Evolutionary conservation across 2,329 filamentous ascomycete genomes (phyloP), one percentile per base, ranked within the genome.

Genomic region (Cladosporium velox): DNA sequence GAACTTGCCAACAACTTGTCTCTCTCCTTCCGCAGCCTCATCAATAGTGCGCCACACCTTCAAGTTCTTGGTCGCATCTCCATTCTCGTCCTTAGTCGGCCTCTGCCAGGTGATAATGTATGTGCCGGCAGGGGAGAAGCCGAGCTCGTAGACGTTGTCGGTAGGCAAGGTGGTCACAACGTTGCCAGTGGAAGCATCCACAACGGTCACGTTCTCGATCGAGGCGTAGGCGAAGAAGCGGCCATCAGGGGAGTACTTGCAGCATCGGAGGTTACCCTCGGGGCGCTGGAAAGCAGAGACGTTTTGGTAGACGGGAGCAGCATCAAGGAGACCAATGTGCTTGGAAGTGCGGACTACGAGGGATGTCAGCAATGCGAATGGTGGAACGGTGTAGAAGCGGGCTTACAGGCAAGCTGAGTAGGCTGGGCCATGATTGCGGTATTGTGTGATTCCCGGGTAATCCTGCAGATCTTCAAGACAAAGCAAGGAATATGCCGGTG

Each of bases 81-180:
- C 95, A 67, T 91, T 90, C 76, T 94, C 94, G 75, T 98, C 94
- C 83, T 98, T 98, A 71, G 87, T 86, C 10, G 93, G 91, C 41
- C 95, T 89, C 83, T 99, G 94, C 93, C 93, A 98, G 64, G 95
- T 98, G 77, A 96, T 97, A 77, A 98, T 84, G 80, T 91, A 99
- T 66, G 91, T 95, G 68, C 95, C 95, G 65, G 89, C 85, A 5
- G 94, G 95, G 30, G 95, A 99, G 82, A 99, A 99, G 70, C 90
- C 92, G 67, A 99, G 84, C 79, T 99, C 95, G 82, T 92, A 97
- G 70, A 98, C 93, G 76, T 96, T 94, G 67, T 90, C 82, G 52
- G 93, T 87, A 67, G 90, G 86, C 59, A 99, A 86, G 41, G 86
- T 89, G 69, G 92, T 88, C 75, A 96, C 83, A 71, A 90, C 81